phyloP scores from a whole-genome alignment of 345 rosid species.

The Euphorbia pulcherrima region DNA sequence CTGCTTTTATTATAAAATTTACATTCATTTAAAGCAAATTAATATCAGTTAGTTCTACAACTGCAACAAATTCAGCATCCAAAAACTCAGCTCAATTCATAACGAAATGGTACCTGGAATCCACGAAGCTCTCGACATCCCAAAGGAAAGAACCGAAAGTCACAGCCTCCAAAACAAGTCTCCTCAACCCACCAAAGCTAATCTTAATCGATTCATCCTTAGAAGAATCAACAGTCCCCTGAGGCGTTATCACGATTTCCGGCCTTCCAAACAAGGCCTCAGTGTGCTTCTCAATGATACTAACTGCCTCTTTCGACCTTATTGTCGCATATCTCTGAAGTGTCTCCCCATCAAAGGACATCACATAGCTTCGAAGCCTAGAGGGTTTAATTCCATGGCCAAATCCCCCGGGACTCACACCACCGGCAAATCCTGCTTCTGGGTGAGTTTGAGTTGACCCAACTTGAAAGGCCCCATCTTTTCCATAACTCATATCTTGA shows the following conservation, averaged over 20 bases:
- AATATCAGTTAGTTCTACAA: constrained; percentile 13
- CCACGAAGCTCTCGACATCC: constrained; percentile 94
- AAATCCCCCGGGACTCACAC: constrained; percentile 51
- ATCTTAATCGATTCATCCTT: constrained; percentile 67
- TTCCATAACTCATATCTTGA: constrained; percentile 31
- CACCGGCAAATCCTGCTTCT: constrained; percentile 58
- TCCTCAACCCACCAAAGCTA: constrained; percentile 82
- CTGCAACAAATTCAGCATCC: neutral
- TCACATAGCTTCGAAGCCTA: constrained; percentile 68
- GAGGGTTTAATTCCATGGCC: constrained; percentile 58
- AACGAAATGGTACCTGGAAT: constrained; percentile 89
- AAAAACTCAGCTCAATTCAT: constrained; percentile 36
- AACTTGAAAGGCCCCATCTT: constrained; percentile 30
- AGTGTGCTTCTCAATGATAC: constrained; percentile 91
- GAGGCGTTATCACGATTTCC: constrained; percentile 62
- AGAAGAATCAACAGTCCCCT: constrained; percentile 68
- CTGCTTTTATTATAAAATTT: constrained; percentile 7
- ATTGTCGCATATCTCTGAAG: constrained; percentile 89
- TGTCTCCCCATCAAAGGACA: constrained; percentile 90
- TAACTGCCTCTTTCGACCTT: constrained; percentile 85
- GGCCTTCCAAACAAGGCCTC: constrained; percentile 94
- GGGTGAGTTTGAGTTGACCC: constrained; percentile 61
- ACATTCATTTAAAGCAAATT: constrained; percentile 13
- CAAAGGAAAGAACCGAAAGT: constrained; percentile 96
- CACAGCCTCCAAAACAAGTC: constrained; percentile 93